Evolutionary conservation across 495 filamentous ascomycete species (phyloP).

Genomic region (Penicillium canariense): DNA sequence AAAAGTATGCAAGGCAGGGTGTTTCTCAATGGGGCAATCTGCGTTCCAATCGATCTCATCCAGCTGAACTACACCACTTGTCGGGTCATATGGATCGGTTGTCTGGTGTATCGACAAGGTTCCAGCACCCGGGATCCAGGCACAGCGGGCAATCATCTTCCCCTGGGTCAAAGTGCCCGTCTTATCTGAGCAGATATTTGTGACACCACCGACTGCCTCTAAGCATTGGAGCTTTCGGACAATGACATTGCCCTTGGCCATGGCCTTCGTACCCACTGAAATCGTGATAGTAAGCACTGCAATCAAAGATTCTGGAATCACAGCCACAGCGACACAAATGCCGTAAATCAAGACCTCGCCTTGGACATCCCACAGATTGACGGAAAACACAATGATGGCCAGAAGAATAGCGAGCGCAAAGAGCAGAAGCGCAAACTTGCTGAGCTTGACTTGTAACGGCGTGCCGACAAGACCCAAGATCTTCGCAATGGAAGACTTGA

Average conservation of each 20-base stretch:
- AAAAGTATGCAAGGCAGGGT: slow-evolving; percentile 56
- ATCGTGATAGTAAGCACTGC: slow-evolving; percentile 74
- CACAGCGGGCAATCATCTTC: slow-evolving; percentile 73
- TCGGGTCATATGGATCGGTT: slow-evolving; percentile 58
- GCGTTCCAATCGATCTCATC: slow-evolving; percentile 31
- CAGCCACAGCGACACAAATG: slow-evolving; percentile 71
- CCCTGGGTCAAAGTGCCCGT: slow-evolving; percentile 81
- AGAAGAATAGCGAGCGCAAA: slow-evolving; percentile 72
- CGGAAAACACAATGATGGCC: slow-evolving; percentile 77
- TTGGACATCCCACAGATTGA: slow-evolving; percentile 66
- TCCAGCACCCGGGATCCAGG: slow-evolving; percentile 67
- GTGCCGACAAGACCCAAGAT: slow-evolving; percentile 77
- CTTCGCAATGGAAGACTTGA: slow-evolving; percentile 56
- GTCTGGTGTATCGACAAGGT: slow-evolving; percentile 55
- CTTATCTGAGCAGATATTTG: slow-evolving; percentile 88
- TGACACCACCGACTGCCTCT: slow-evolving; percentile 80
- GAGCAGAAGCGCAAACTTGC: slow-evolving; percentile 70
- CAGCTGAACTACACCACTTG: slow-evolving; percentile 58
- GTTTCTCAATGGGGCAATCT: slow-evolving; percentile 19
- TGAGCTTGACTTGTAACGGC: slow-evolving; percentile 76
- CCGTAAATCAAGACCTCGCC: slow-evolving; percentile 80
- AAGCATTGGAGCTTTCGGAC: slow-evolving; percentile 77
- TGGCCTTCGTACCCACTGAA: slow-evolving; percentile 67
- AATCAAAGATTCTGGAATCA: slow-evolving; percentile 71
- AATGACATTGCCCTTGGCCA: slow-evolving; percentile 75